phyloP scores from a whole-genome alignment of 176 grass and related monocot species.

The Luzula sylvatica region DNA sequence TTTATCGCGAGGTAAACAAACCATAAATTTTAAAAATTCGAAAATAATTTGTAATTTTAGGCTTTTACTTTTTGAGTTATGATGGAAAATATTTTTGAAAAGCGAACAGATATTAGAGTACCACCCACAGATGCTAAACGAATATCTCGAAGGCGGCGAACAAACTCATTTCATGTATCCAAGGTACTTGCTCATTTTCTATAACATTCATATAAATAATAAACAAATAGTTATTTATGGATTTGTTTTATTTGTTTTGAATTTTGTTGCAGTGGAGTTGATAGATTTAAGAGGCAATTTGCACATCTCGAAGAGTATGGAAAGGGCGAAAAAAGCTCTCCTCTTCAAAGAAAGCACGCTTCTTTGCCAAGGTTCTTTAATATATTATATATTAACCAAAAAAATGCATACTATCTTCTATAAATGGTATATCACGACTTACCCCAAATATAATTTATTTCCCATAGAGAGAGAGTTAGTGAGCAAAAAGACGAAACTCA shows the following conservation, averaged over 20 bases:
- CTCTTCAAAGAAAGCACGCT: constrained; percentile 81
- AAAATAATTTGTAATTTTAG: background rate
- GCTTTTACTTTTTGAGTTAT: constrained; percentile 9
- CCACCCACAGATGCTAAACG: constrained; percentile 88
- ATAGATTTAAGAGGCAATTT: constrained; percentile 95
- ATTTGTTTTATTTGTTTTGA: constrained; percentile 12
- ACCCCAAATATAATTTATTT: constrained; percentile 17
- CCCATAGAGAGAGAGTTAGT: constrained; percentile 73
- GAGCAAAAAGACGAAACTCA: constrained; percentile 36
- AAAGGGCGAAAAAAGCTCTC: constrained; percentile 87
- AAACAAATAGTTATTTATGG: background rate
- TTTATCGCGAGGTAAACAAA: constrained; percentile 95
- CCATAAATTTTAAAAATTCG: too few relatives aligned
- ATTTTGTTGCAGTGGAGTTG: constrained; percentile 57
- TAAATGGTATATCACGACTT: constrained; percentile 8
- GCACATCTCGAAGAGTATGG: constrained; percentile 97
- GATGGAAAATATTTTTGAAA: constrained; percentile 26
- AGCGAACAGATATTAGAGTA: constrained; percentile 98
- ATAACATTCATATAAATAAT: background rate
- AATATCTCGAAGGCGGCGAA: constrained; percentile 53
- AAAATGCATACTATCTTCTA: too few relatives aligned
- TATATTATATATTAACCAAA: background rate
- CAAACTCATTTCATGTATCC: constrained; percentile 87
- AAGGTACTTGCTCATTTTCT: constrained; percentile 32
- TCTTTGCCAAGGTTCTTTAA: constrained; percentile 72